phyloP scores from a whole-genome alignment of 1,139 yeast species.

The Geotrichum cucujoidarum region DNA sequence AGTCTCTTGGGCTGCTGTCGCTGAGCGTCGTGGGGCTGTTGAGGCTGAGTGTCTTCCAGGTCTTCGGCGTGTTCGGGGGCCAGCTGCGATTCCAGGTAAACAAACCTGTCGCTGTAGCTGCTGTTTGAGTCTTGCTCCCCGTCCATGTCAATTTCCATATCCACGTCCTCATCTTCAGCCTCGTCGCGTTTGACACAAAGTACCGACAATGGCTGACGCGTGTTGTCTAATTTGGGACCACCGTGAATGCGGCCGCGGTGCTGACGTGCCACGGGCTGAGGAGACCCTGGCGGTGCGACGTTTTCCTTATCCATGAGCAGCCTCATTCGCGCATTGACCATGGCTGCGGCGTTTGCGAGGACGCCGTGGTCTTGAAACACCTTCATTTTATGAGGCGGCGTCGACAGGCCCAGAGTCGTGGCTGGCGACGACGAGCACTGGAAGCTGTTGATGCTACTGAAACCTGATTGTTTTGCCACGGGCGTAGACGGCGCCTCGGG shows the following conservation, averaged over 20 bases:
- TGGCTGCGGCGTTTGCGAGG: constrained; percentile 8
- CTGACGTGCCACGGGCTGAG: background rate
- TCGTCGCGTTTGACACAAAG: background rate
- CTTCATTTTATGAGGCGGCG: constrained; percentile 3
- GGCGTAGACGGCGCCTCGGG: background rate
- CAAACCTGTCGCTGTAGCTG: background rate
- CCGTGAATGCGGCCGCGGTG: too few relatives aligned
- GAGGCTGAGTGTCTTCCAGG: background rate
- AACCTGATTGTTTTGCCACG: background rate
- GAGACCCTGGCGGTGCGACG: constrained; percentile 9
- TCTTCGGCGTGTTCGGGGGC: constrained; percentile 3
- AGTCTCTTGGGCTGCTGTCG: too few relatives aligned
- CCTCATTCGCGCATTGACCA: constrained; percentile 13
- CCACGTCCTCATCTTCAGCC: background rate
- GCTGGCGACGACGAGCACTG: background rate
- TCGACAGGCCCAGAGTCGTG: background rate
- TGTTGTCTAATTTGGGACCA: background rate
- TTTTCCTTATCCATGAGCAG: constrained; percentile 16
- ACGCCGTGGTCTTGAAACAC: constrained; percentile 1
- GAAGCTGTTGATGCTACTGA: background rate
- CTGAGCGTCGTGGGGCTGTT: background rate
- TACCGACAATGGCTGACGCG: background rate
- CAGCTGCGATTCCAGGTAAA: background rate
- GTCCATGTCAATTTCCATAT: constrained; percentile 1
- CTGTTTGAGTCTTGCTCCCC: background rate